A percentile compares a stretch with the other conserved stretches of the same genome.
These are phyloP conservation scores for Spiraea crenata DNA, from an alignment of 331 rosid genomes.

Conservation along the genomic window DNA sequence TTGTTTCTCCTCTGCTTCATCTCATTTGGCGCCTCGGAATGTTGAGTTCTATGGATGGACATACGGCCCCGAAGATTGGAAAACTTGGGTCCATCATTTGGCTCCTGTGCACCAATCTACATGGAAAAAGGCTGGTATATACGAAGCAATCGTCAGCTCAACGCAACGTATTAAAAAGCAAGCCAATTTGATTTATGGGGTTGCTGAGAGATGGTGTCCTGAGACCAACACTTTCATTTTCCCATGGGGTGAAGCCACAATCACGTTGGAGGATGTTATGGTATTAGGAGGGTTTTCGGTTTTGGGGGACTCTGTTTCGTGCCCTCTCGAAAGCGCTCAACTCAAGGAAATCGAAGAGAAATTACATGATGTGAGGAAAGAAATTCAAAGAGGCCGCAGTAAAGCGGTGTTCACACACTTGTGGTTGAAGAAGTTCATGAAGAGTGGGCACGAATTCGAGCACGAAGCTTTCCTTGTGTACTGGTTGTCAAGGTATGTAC, in stretches of 20 bases:
- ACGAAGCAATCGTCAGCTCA: constrained; percentile 43
- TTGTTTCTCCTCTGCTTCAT: not conserved
- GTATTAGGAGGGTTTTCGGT: constrained; percentile 40
- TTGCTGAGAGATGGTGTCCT: constrained; percentile 38
- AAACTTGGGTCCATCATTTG: constrained; percentile 38
- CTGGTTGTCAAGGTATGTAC: constrained; percentile 40
- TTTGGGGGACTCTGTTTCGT: constrained; percentile 27
- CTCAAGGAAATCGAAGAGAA: constrained; percentile 16
- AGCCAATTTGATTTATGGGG: constrained; percentile 21
- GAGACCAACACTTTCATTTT: constrained; percentile 47
- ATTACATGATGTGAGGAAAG: not conserved
- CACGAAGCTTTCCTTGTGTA: constrained; percentile 32
- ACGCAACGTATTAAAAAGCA: not conserved
- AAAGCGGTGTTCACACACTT: not conserved
- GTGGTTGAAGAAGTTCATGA: constrained; percentile 32
- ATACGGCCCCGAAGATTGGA: constrained; percentile 17
- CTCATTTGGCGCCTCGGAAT: not conserved
- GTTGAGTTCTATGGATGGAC: constrained; percentile 38
- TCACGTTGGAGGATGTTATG: constrained; percentile 55
- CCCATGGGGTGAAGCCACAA: constrained; percentile 54
- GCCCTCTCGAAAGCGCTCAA: constrained; percentile 5
- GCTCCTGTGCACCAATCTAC: constrained; percentile 13
- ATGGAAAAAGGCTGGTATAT: constrained; percentile 47
- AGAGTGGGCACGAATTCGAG: constrained; percentile 19
- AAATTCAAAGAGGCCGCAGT: not conserved